Base-by-base conservation (phyloP, 2,329 filamentous ascomycete species). In the Fusarium sp. region DNA sequence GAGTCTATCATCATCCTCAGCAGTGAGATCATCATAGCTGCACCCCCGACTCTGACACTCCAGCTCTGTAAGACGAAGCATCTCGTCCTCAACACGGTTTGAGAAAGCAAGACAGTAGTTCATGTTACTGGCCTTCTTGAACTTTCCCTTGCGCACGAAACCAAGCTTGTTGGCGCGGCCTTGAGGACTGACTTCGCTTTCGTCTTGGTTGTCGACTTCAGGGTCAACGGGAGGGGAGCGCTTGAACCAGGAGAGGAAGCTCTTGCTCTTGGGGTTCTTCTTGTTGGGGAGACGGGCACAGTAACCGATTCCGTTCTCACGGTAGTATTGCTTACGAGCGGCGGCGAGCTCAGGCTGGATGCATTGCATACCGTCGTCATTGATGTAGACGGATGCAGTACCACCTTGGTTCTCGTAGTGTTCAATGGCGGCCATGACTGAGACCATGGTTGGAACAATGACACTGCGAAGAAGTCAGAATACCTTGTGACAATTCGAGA, bases 61-160 rank as follows among this genome's bases (percentile, higher is more conserved):
- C 4, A 73, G 25, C 17, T 69, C 54, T 0, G 67, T 53, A 11
- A 74, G 54, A 1, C 66, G 65, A 18, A 76, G 72, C 23, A 88
- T 72, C 39, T 82, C 82, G 23, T 84, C 81, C 70, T 90, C 88
- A 2, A 90, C 82, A 5, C 82, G 79, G 66, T 83, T 82, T 56
- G 84, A 87, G 49, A 88, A 76, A 47, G 81, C 81, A 29, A 90
- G 77, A 2, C 83, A 87, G 62, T 87, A 90, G 74, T 90, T 90
- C 88, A 90, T 90, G 79, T 90, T 90, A 27, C 85, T 88, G 4
- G 87, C 87, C 76, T 89, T 89, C 76, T 89, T 89, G 80, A 89
- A 89, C 69, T 88, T 88, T 41, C 87, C 87, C 43, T 82, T 82
- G 18, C 87, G 81, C 7, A 86, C 70, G 73, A 89, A 90, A 11